phyloP scores from a whole-genome alignment of 1,284 basidiomycete genomes.

The Malassezia equina region DNA sequence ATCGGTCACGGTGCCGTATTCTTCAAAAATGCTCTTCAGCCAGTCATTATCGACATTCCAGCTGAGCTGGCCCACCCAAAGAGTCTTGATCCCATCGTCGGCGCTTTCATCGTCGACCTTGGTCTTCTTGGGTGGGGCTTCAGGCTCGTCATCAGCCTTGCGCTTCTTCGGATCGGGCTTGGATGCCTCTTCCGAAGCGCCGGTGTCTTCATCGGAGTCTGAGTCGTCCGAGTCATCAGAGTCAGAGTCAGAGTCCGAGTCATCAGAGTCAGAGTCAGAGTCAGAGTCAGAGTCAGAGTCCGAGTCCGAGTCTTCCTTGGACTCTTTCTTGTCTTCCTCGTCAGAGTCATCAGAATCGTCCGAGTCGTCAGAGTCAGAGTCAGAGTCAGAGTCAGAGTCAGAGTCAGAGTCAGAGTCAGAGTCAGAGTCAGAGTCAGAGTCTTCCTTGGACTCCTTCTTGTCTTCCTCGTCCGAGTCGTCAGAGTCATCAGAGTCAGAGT shows the following conservation, averaged over 20 bases:
- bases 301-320: constrained; percentile 22
- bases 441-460: no score
- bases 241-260: constrained; percentile 20
- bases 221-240: constrained; percentile 5
- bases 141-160: constrained; percentile 68
- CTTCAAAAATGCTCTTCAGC: constrained; percentile 78
- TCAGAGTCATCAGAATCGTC: constrained; percentile 16
- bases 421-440: constrained; percentile 2
- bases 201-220: constrained; percentile 9
- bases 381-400: constrained; percentile 7
- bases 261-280: constrained; percentile 19
- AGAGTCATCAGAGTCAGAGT: constrained; percentile 3
- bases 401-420: constrained; percentile 10
- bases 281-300: constrained; percentile 19
- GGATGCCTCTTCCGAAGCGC: constrained; percentile 42
- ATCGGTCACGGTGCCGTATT: constrained; percentile 74
- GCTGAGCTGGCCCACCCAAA: constrained; percentile 87
- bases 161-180: constrained; percentile 57
- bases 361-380: constrained; percentile 15
- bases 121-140: constrained; percentile 65
- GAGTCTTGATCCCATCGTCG: constrained; percentile 56
- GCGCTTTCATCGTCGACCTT: constrained; percentile 56
- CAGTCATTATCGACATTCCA: constrained; percentile 98
- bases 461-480: constrained; percentile 6
- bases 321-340: constrained; percentile 24